These are phyloP conservation scores for Salvia miltiorrhiza DNA, from an alignment of 257 asterid species.

Conservation along the genomic window DNA sequence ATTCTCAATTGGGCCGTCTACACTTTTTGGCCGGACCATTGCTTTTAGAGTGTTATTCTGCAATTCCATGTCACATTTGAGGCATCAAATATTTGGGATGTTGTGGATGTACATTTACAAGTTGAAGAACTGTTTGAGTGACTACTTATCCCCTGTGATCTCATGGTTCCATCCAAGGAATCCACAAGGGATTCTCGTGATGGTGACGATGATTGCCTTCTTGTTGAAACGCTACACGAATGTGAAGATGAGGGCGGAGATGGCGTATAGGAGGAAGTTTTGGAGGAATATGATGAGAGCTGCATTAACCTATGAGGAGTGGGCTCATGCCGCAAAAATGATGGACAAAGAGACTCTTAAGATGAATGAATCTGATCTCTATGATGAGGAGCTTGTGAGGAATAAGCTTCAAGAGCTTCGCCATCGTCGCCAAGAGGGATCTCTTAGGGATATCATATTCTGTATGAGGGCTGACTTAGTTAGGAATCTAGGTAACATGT, in stretches of 20 bases:
- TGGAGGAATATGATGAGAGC: constrained; percentile 95
- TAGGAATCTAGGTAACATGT: constrained; percentile 90
- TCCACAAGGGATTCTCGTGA: constrained; percentile 81
- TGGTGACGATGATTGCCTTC: constrained; percentile 76
- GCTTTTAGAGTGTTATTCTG: constrained; percentile 85
- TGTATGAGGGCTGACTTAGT: constrained; percentile 91
- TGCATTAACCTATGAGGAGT: constrained; percentile 91
- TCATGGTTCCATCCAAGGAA: constrained; percentile 91
- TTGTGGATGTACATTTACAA: constrained; percentile 34
- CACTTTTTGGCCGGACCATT: constrained; percentile 71
- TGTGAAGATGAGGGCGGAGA: constrained; percentile 74
- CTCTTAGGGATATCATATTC: constrained; percentile 82
- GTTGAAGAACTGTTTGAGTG: constrained; percentile 34
- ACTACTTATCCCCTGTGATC: constrained; percentile 51
- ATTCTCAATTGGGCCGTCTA: constrained; percentile 84
- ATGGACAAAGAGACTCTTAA: constrained; percentile 71
- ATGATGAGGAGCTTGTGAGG: constrained; percentile 84
- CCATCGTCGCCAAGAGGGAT: constrained; percentile 84
- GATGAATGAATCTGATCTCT: constrained; percentile 71
- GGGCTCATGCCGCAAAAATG: constrained; percentile 99
- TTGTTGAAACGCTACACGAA: constrained; percentile 69
- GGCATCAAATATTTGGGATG: constrained; percentile 48
- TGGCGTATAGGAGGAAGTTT: constrained; percentile 87
- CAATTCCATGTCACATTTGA: constrained; percentile 67
- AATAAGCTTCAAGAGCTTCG: constrained; percentile 81